phyloP scores from a whole-genome alignment of 371 early-diverging fungal genomes.

The Capillidium rhysosporum region DNA sequence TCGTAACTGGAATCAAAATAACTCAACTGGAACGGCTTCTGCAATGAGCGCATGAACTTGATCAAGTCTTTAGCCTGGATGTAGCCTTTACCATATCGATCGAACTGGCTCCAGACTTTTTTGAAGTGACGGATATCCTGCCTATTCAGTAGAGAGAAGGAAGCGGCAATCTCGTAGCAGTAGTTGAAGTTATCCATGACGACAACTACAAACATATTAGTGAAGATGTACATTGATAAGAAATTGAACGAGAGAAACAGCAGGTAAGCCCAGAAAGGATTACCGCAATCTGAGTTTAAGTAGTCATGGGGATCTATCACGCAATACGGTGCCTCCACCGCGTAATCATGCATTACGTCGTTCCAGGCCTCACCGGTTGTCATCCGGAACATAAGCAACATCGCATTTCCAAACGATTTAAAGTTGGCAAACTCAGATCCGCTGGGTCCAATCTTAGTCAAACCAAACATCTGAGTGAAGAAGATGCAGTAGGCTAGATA shows the following conservation, averaged over 20 bases:
- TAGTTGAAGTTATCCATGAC: constrained; percentile 52
- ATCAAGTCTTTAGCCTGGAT: constrained; percentile 24
- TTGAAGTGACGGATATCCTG: constrained; percentile 45
- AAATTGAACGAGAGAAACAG: constrained; percentile 45
- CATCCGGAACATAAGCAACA: constrained; percentile 40
- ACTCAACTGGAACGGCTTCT: constrained; percentile 18
- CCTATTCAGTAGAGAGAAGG: constrained; percentile 31
- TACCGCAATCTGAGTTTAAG: constrained; percentile 42
- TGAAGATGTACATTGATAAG: constrained; percentile 55
- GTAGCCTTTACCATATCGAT: constrained; percentile 26
- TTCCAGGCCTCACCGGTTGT: constrained; percentile 60
- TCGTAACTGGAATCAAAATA: constrained; percentile 18
- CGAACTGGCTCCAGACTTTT: constrained; percentile 33
- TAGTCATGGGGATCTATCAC: constrained; percentile 23
- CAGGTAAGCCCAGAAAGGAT: constrained; percentile 30
- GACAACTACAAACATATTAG: constrained; percentile 46
- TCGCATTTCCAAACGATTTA: constrained; percentile 24
- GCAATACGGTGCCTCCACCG: constrained; percentile 35
- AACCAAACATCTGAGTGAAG: constrained; percentile 49
- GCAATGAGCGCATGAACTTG: constrained; percentile 22
- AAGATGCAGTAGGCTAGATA: constrained; percentile 41
- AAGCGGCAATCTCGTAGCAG: constrained; percentile 39
- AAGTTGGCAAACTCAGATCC: constrained; percentile 37
- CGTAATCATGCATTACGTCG: constrained; percentile 41
- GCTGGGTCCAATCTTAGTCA: constrained; percentile 35